Evolutionary conservation across 176 grass and related monocot genomes (phyloP).

Genomic region (Urochloa ruziziensis): DNA sequence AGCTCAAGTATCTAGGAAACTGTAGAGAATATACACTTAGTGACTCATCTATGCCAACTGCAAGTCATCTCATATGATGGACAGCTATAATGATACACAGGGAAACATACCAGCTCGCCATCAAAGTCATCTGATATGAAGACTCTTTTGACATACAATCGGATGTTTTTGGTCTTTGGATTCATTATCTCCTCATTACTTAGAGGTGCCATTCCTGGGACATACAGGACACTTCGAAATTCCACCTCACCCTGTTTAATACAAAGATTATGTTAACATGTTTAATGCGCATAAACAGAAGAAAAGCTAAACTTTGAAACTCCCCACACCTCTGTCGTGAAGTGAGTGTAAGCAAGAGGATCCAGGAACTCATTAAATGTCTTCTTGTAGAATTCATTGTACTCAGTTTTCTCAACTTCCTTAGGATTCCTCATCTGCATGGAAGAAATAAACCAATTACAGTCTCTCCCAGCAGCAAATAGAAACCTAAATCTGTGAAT

Average conservation of each 20-base stretch:
- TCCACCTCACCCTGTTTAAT: conserved; percentile 84
- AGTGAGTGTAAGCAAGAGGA: conserved; percentile 75
- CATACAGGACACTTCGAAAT: conserved; percentile 88
- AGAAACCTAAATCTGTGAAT: not conserved
- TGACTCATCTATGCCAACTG: not conserved
- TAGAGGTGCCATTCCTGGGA: conserved; percentile 91
- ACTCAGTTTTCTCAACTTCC: conserved; percentile 72
- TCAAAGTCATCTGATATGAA: conserved; percentile 95
- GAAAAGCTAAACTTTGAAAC: not conserved
- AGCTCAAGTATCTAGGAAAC: conserved; percentile 93
- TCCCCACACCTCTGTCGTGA: conserved; percentile 70
- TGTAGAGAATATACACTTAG: conserved; percentile 41
- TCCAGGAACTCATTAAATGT: conserved; percentile 95
- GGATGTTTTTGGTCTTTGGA: conserved; percentile 92
- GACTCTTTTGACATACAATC: conserved; percentile 87
- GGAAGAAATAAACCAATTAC: not conserved
- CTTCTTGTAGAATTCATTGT: conserved; percentile 96
- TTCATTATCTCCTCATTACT: conserved; percentile 83
- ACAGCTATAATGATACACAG: not conserved
- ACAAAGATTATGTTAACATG: conserved; percentile 14
- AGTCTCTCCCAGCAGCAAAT: not conserved
- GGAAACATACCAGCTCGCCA: conserved; percentile 68
- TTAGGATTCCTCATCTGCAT: conserved; percentile 90
- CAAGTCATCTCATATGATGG: not conserved
- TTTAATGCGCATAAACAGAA: conserved; percentile 15